Base-by-base conservation (phyloP, 164 flowering plant species). In the Sedum album region DNA sequence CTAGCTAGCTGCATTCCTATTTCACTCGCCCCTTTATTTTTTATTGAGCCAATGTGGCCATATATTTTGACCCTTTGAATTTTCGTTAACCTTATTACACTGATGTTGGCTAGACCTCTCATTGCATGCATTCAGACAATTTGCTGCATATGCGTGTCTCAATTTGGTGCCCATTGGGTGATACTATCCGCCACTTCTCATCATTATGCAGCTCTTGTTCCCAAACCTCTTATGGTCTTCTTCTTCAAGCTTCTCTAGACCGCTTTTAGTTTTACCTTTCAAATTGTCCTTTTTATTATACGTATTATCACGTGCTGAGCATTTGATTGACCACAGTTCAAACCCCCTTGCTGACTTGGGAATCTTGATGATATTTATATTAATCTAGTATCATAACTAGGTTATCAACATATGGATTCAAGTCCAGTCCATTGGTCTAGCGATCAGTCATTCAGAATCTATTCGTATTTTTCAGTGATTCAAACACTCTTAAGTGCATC, bases 171-270 rank as follows among this genome's bases (percentile, higher is more conserved):
- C 81, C 67, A 39, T 79, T 83, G 79, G 76, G 36, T 5, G n/a
- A 33, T 74, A 74, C 80, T 78, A 78, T 77, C 70, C 82, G 86
- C 86, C 84, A 76, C 80, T 73, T 79, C 78, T 7, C 81, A 74
- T 6, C 57, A 51, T 51, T n/a, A 5, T 18, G 21, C 28, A 23
- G 28, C 61, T 23, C 31, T n/a, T 55, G 61, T 55, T 31, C 61
- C 61, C 31, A 55, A 49, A 1, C 7, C 25, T 5, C 25, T 8
- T 18, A 5, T 21, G 20, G 23, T 21, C 23, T 49, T 49, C 55
- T 49, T 49, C 5, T 33, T 26, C 23, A 44, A 66, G 17, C 23
- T 64, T 23, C 35, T 31, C 60, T 35, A 48, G 1, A 2, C 44
- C 31, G 18, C 18, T 25, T 48, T 57, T 46, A 10, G 1, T 51